Base-by-base conservation (phyloP, 768 basidiomycete genomes). In the Psilocybe subaeruginosa region DNA sequence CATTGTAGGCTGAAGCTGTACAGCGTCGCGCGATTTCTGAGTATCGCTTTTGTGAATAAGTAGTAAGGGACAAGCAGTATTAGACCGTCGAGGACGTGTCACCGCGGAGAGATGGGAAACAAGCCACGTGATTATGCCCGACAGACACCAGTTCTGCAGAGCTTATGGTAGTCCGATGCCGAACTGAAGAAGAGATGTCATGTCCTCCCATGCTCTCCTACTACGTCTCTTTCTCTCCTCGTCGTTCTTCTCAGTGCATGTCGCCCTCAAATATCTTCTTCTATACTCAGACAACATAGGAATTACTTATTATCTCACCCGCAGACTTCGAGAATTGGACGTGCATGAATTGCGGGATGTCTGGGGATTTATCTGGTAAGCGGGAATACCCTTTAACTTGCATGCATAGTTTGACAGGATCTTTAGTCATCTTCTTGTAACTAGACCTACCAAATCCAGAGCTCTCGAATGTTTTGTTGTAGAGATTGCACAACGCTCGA, bases 401-500 rank as follows among this genome's bases (percentile, higher is more conserved):
- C 19, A 19, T 23, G 14, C 19, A 58, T 31, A 60, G 59, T 58
- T 58, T 62, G 66, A 61, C 50, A 59, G 30, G 48, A 51, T 35
- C 29, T 58, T 47, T 70, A 99, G 97, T 74, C 95, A 99, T 78
- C 86, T 99, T 39, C 87, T 98, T 59, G 87, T 99, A 55, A 97
- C 97, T 3, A 86, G 92, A 58, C 95, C 96, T 1, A 93, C 96
- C 5, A 87, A 89, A 69, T 97, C 95, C 1, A 85, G 91, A 55
- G 97, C 97, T 12, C 81, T 99, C 53, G 97, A 99, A 76, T 91
- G 89, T 64, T 99, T 99, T 72, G 91, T 99, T 43, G 84, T 96
- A 30, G 91, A 96, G 56, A 83, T 89, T 58, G 90, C 91, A 3
- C 91, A 94, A 71, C 88, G 90, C 66, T 97, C 95, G 35, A 95